Evolutionary conservation across 2,329 filamentous ascomycete species (phyloP).

Genomic region (Diaporthe sp.): DNA sequence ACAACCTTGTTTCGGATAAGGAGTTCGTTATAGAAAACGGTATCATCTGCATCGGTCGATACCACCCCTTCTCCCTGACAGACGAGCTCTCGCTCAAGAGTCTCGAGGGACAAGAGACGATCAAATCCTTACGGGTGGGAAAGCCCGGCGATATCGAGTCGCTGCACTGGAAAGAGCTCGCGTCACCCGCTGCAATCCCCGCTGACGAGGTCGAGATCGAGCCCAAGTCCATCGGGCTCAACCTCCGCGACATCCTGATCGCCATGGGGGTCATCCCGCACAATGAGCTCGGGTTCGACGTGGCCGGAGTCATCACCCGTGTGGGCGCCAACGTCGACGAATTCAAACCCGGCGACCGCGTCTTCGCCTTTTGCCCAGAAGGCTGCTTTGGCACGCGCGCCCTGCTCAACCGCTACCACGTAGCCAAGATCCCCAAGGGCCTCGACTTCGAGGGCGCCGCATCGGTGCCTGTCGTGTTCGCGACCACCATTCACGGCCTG

Average conservation of each 20-base stretch:
- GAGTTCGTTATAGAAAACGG: neutral
- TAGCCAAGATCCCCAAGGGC: constrained; percentile 50
- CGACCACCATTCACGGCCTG: constrained; percentile 50
- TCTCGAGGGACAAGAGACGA: neutral
- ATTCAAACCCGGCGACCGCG: constrained; percentile 53
- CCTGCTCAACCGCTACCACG: constrained; percentile 44
- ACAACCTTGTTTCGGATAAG: neutral
- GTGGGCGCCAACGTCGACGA: constrained; percentile 45
- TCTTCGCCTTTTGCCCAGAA: constrained; percentile 49
- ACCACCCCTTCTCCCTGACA: constrained; percentile 1
- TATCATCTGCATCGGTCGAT: neutral
- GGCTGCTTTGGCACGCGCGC: constrained; percentile 43
- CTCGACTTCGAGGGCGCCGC: constrained; percentile 49
- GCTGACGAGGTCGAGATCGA: constrained; percentile 17
- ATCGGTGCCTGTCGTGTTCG: constrained; percentile 50
- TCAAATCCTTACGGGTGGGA: neutral
- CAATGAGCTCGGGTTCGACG: constrained; percentile 42
- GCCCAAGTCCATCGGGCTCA: constrained; percentile 9
- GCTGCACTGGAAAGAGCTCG: neutral
- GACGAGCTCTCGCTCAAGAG: neutral
- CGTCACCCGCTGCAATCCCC: neutral
- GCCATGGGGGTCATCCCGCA: constrained; percentile 9
- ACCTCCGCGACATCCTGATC: constrained; percentile 26
- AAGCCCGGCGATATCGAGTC: neutral
- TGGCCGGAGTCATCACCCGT: constrained; percentile 49